Evolutionary conservation across 2,329 filamentous ascomycete genomes (phyloP).

Genomic region (Colletotrichum australisinense): DNA sequence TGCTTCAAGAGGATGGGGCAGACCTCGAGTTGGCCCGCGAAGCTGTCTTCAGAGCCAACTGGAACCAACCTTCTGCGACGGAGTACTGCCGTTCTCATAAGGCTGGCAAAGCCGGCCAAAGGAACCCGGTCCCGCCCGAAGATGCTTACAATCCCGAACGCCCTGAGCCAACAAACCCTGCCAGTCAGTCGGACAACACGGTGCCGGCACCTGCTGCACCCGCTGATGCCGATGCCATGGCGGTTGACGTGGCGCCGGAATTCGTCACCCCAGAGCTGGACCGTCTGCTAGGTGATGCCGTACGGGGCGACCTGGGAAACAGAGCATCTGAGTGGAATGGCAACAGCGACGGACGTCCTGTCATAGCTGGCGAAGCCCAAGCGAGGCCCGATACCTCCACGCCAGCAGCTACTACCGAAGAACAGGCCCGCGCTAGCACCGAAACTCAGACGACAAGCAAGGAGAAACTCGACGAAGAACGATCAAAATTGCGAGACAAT

Average conservation of each 20-base stretch:
- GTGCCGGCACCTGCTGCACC: constrained; percentile 10
- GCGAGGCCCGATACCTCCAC: constrained; percentile 33
- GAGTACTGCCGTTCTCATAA: constrained; percentile 81
- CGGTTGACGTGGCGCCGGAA: constrained; percentile 43
- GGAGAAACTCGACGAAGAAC: constrained; percentile 83
- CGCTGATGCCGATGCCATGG: constrained; percentile 44
- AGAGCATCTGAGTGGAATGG: constrained; percentile 41
- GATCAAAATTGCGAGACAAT: constrained; percentile 77
- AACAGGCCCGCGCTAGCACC: constrained; percentile 38
- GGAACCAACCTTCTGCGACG: constrained; percentile 66
- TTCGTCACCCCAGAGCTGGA: constrained; percentile 39
- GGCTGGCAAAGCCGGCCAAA: constrained; percentile 66
- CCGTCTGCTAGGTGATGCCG: constrained; percentile 39
- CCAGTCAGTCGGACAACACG: constrained; percentile 40
- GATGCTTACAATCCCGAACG: constrained; percentile 59
- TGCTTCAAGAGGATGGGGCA: constrained; percentile 58
- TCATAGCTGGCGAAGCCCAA: constrained; percentile 9
- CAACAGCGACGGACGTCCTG: constrained; percentile 32
- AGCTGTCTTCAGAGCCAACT: constrained; percentile 85
- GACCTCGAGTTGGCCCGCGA: constrained; percentile 77
- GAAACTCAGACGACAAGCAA: constrained; percentile 61
- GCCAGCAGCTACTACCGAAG: constrained; percentile 38
- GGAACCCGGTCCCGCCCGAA: constrained; percentile 74
- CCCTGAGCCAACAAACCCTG: constrained; percentile 35
- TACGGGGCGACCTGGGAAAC: constrained; percentile 38